A percentile compares a stretch with the other conserved stretches of the same genome.
Conservation (phyloP, 495 filamentous ascomycete genomes). For the Talaromyces borbonicus region DNA sequence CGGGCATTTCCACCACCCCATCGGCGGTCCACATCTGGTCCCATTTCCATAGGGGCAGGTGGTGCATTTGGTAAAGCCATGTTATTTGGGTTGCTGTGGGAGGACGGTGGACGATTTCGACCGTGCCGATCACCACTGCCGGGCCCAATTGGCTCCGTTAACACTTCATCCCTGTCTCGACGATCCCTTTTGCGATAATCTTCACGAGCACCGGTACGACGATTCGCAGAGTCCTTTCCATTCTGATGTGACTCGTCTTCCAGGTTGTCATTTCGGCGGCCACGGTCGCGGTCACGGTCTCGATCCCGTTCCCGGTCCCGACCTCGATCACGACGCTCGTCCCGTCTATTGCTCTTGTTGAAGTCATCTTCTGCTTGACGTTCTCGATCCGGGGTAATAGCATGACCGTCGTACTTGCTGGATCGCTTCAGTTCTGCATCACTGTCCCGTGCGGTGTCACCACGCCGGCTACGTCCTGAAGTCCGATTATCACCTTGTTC, state of each 20-base stretch:
- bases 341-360: slow-evolving; percentile 23
- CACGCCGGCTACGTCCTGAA: slow-evolving; percentile 15
- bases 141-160: slow-evolving; percentile 10
- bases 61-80: slow-evolving; percentile 22
- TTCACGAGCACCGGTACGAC: slow-evolving; percentile 29
- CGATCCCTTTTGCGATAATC: slow-evolving; percentile 25
- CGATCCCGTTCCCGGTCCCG: slow-evolving; percentile 29
- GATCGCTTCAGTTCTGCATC: slow-evolving; percentile 20
- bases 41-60: slow-evolving; percentile 11
- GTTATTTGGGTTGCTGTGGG: slow-evolving; percentile 15
- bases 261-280: slow-evolving; percentile 18
- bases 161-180: slow-evolving; percentile 32
- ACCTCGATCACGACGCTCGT: slow-evolving; percentile 25
- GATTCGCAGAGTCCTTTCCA: slow-evolving; percentile 11
- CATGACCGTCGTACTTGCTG: slow-evolving; percentile 15
- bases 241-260: slow-evolving; percentile 30
- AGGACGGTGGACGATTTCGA: slow-evolving; percentile 31
- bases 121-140: slow-evolving; percentile 26
- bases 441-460: slow-evolving; percentile 25
- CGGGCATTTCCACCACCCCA: slow-evolving; percentile 20
- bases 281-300: slow-evolving; percentile 32
- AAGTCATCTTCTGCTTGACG: slow-evolving; percentile 20
- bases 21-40: slow-evolving; percentile 27
- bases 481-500: slow-evolving; percentile 14
- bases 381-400: slow-evolving; percentile 9